Conservation (phyloP, 257 asterid genomes). For the Phtheirospermum japonicum region DNA sequence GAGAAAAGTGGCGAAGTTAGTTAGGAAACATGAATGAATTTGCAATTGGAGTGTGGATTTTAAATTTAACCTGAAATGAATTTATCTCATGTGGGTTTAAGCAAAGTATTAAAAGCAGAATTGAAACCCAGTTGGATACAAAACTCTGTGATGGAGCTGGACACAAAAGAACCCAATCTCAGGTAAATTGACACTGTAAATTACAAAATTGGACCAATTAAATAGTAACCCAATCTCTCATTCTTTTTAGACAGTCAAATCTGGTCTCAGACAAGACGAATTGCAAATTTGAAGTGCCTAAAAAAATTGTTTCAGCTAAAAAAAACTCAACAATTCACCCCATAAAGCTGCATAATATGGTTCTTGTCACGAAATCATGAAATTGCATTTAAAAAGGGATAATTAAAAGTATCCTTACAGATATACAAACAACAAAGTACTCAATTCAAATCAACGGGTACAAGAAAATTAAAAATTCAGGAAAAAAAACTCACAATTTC, state of each 20-base stretch:
- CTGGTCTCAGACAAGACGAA: no score
- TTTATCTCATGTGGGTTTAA: not conserved
- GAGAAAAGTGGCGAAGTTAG: not conserved
- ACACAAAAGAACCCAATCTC: not conserved
- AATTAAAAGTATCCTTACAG: not conserved
- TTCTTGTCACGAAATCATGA: no score
- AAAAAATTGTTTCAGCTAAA: no score
- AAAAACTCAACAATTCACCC: no score
- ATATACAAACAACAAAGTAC: not conserved
- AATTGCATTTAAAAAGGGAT: no score
- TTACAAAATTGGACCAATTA: not conserved
- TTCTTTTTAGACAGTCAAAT: no score
- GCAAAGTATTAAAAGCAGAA: not conserved
- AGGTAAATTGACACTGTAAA: not conserved
- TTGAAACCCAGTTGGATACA: not conserved
- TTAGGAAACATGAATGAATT: not conserved
- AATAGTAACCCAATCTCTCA: no score
- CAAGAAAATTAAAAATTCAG: not conserved
- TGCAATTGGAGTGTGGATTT: no score
- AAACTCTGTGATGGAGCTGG: not conserved
- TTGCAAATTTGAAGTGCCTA: no score
- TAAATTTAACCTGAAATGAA: not conserved
- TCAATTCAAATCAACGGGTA: not conserved
- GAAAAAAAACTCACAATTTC: constrained; percentile 42
- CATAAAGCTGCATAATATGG: no score